phyloP scores from a whole-genome alignment of 1,284 basidiomycete species.

The Apiotrichum mycotoxinovorans region DNA sequence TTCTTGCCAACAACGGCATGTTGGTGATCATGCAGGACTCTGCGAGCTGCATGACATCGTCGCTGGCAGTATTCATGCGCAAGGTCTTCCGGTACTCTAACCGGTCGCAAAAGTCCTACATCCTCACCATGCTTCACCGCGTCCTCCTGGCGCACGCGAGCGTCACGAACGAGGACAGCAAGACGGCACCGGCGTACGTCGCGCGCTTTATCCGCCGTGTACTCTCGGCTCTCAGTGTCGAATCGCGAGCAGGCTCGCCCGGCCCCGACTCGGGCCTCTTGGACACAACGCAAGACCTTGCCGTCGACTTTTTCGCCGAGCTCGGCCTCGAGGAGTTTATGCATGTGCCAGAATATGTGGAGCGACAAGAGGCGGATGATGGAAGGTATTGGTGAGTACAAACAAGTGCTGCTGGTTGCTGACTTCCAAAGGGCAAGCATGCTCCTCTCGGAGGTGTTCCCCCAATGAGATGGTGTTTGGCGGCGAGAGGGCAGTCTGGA shows the following conservation, averaged over 20 bases:
- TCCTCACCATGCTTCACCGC: conserved; percentile 20
- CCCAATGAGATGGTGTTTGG: too few relatives aligned
- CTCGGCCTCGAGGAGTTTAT: conserved; percentile 29
- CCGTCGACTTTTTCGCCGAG: conserved; percentile 18
- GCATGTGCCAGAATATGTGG: conserved; percentile 27
- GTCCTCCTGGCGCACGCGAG: conserved; percentile 18
- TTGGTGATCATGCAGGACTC: conserved; percentile 40
- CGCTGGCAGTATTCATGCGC: conserved; percentile 27
- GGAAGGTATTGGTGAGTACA: conserved; percentile 30
- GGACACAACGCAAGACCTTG: background rate
- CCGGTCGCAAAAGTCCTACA: conserved; percentile 15
- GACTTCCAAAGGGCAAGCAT: conserved; percentile 4
- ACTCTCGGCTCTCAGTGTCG: conserved; percentile 14
- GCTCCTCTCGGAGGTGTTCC: conserved; percentile 5
- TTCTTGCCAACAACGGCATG: conserved; percentile 26
- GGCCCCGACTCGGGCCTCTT: background rate
- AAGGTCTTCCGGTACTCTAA: conserved; percentile 33
- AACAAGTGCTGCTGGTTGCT: background rate
- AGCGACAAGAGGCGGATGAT: conserved; percentile 24
- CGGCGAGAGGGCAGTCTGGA: background rate
- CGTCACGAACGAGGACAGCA: conserved; percentile 18
- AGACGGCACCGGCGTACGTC: conserved; percentile 22
- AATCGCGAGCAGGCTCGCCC: conserved; percentile 6
- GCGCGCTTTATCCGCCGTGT: conserved; percentile 21
- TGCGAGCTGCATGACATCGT: conserved; percentile 34